A percentile compares a stretch with the other conserved stretches of the same genome.
Conservation (phyloP, 306 rosid genomes). For the Astragalus membranaceus region DNA sequence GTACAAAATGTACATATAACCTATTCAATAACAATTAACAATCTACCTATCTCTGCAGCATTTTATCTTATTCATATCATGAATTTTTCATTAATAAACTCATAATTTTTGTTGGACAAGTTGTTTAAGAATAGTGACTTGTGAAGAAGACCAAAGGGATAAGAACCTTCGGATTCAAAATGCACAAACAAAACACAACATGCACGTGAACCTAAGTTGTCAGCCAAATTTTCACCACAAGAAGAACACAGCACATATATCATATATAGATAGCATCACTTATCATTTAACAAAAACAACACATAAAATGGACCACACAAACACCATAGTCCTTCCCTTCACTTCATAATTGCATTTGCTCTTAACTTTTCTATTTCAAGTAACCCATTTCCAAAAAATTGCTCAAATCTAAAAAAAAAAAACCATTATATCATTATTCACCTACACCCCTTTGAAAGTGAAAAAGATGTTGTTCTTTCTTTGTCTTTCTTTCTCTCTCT, state of each 20-base stretch:
- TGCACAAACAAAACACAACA: conserved; percentile 23
- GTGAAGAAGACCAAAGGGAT: not conserved
- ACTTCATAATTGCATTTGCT: conserved; percentile 29
- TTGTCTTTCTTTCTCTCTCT: conserved; percentile 53
- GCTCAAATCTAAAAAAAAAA: conserved; percentile 25
- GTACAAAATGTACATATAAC: not conserved
- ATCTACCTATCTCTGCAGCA: not conserved
- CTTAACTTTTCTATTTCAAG: conserved; percentile 19
- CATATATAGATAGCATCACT: conserved; percentile 8
- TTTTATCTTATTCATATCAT: not conserved
- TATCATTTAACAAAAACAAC: not conserved
- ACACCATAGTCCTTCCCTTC: conserved; percentile 13
- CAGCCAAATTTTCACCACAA: conserved; percentile 31
- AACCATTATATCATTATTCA: conserved; percentile 7
- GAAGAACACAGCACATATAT: conserved; percentile 20
- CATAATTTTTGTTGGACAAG: not conserved
- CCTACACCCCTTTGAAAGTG: conserved; percentile 36
- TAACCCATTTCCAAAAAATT: conserved; percentile 28
- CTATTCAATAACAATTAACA: not conserved
- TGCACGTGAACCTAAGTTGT: conserved; percentile 50
- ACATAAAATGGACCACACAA: conserved; percentile 24
- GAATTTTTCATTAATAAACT: not conserved
- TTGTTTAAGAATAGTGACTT: not conserved
- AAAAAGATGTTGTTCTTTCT: conserved; percentile 43
- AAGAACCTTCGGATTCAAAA: conserved; percentile 8